Base-by-base conservation (phyloP, 768 basidiomycete species). In the Lentinula edodes region DNA sequence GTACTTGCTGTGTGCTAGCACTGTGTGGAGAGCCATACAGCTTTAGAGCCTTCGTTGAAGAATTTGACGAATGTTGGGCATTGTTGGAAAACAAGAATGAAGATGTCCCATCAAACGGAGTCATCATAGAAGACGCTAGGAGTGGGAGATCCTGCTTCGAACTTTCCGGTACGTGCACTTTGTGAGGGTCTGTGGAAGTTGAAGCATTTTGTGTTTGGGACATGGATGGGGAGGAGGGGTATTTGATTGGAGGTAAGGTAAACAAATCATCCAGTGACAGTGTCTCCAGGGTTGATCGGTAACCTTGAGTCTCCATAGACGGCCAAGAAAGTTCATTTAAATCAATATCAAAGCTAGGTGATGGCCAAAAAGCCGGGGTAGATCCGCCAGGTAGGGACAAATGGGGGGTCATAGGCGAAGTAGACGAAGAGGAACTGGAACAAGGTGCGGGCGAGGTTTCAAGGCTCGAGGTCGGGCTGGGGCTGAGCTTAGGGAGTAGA, bases 1-100 rank as follows among this genome's bases (percentile, higher is more conserved):
- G 82, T 23, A 86, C 86, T 38, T 81, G 77, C 13, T 74, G 77
- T 5, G 83, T 82, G 76, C 77, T 81, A 20, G 81, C 77, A 6
- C 84, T 83, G 28, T 38, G 5, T 42, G 23, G 6, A 20, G 61
- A 65, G 45, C 78, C 80, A 62, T 76, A 72, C 39, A 82, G 71
- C 60, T 79, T 79, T 62, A 82, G 65, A 28, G 78, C 75, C 79
- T 80, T 82, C 34, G 54, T n/a, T 63, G 35, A 15, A 56, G 35
- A 20, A 48, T 48, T 48, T 13, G 46, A 48, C 35, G 46, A 16
- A 36, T 43, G 46, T 59, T 48, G 58, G 35, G 43, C 43, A n/a
- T 15, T 23, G 23, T 18, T 12, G 32, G 55, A 23, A 36, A 23
- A 18, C 39, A 57, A 38, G 55, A 41, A 45, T 12, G 55, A 57